Base-by-base conservation (phyloP, 192 early-diverging fungal genomes). In the Mortierella alpina region DNA sequence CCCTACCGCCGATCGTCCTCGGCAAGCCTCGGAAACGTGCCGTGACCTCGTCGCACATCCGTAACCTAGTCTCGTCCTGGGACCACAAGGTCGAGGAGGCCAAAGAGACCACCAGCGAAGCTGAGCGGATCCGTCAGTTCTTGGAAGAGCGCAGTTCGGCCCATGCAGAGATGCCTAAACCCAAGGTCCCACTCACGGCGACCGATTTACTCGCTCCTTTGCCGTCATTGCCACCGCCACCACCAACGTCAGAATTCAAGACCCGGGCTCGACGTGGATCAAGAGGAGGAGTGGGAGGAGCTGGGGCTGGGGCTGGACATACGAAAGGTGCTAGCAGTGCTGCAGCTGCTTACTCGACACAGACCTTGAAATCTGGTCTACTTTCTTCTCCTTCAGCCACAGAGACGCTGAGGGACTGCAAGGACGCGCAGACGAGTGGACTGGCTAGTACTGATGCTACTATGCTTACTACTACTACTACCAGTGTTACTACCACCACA, bases 41-140 rank as follows among this genome's bases (percentile, higher is more conserved):
- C 48, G 9, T 80, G 41, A 80, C 77, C 2, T 70, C 68, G 0
- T 40, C 77, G 2, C 77, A 80, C 22, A 80, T 80, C 60, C 69
- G 58, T 13, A 80, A 80, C 49, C 41, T 80, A 8, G 77, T 80
- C 59, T 80, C 77, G 0, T 72, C 69, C 6, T 80, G 77, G 77
- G 77, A 80, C 42, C 63, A 39, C 59, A 80, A 80, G 66, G 77
- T 80, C 7, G 77, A 80, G 52, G 77, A 68, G 23, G 69, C 77
- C 49, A 68, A 68, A 17, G 77, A 80, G 18, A 63, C 67, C 13
- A 70, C 68, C 0, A 55, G 65, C 0, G 77, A 80, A 18, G 77
- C 77, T 0, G 77, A 80, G 42, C 58, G 62, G 48, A 72, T 80
- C 45, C 69, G 70, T 15, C 65, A 58, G 46, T 80, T 80, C 54